These are phyloP conservation scores for Cymbopogon flexuosus DNA, from an alignment of 202 grass and related monocot genomes.

Conservation along the genomic window DNA sequence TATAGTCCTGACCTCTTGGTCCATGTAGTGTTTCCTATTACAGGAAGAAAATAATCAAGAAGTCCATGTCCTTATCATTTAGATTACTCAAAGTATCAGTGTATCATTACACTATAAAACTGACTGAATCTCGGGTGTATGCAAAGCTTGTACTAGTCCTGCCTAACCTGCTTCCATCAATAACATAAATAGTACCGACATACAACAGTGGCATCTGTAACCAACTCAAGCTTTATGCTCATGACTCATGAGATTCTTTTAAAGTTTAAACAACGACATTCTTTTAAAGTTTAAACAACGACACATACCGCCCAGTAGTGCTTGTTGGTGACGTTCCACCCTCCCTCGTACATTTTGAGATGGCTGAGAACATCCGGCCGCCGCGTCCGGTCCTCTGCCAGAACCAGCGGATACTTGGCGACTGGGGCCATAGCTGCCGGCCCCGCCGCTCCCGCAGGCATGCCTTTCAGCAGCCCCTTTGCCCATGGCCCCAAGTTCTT, in stretches of 20 bases:
- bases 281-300: neutral
- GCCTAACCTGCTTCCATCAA: slow-evolving; percentile 35
- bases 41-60: slow-evolving; percentile 27
- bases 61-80: slow-evolving; percentile 3
- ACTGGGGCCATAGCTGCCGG: slow-evolving; percentile 42
- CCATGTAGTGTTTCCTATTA: neutral
- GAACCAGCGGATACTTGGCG: slow-evolving; percentile 55
- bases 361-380: slow-evolving; percentile 62
- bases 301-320: slow-evolving; percentile 92
- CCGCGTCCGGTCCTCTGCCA: slow-evolving; percentile 70
- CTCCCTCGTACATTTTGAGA: slow-evolving; percentile 63
- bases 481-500: slow-evolving; percentile 75
- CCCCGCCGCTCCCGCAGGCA: slow-evolving; percentile 37
- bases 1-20: neutral
- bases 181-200: neutral
- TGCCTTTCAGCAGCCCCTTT: slow-evolving; percentile 66
- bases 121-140: neutral
- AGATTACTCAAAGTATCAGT: slow-evolving; percentile 16
- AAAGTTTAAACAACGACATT: slow-evolving; percentile 3
- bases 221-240: neutral
- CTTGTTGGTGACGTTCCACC: slow-evolving; percentile 83
- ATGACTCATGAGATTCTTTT: neutral
- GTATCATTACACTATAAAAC: neutral
- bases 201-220: slow-evolving; percentile 21
- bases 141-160: slow-evolving; percentile 19